These are phyloP conservation scores for Phytophthora uliginosa DNA, from an alignment of 352 stramenopile species.

Conservation along the genomic window DNA sequence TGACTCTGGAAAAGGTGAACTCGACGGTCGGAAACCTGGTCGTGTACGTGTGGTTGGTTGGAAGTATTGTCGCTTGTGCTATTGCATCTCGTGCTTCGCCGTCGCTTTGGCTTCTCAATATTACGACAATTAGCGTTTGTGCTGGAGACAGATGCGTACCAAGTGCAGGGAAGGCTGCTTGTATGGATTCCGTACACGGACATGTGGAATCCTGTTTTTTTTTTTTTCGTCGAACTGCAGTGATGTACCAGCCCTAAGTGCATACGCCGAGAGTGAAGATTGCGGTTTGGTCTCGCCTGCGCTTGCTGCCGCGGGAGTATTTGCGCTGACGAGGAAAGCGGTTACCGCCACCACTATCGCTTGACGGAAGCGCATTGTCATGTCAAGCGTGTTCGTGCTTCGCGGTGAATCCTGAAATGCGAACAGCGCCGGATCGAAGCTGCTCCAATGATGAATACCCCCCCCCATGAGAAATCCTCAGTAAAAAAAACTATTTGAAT, in stretches of 20 bases:
- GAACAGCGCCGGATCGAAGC: not conserved
- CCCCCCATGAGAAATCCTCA: too few relatives aligned
- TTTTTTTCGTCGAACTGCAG: not conserved
- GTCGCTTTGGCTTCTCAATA: not conserved
- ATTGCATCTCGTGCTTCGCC: not conserved
- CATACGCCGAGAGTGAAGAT: not conserved
- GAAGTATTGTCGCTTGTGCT: conserved; percentile 2
- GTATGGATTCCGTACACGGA: not conserved
- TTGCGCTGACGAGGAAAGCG: not conserved
- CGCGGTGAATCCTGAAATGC: not conserved
- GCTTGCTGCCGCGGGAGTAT: not conserved
- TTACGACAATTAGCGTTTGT: not conserved
- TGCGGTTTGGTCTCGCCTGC: not conserved
- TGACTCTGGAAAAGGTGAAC: not conserved
- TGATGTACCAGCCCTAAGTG: not conserved
- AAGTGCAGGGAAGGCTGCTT: not conserved
- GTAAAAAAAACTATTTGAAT: too few relatives aligned
- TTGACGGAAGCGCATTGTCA: not conserved
- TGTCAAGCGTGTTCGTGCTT: not conserved
- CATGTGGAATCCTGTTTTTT: too few relatives aligned
- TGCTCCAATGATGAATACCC: not conserved
- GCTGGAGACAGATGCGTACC: not conserved
- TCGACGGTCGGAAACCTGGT: not conserved
- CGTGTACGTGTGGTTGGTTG: conserved; percentile 1
- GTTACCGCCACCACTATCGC: not conserved